phyloP scores from a whole-genome alignment of 495 filamentous ascomycete species.

The Penicillium cinerascens region DNA sequence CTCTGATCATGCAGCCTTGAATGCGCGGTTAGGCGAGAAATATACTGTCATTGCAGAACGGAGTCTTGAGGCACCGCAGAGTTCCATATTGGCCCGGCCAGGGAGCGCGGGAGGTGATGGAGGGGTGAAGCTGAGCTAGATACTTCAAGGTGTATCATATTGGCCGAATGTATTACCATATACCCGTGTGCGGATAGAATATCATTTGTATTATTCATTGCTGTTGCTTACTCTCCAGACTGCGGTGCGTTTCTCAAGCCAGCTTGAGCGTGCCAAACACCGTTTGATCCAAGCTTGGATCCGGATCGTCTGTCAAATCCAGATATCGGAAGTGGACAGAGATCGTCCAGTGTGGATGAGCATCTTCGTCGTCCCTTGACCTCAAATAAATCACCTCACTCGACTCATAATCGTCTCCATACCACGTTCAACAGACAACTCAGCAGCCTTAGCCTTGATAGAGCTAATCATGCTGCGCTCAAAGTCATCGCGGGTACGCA shows the following conservation, averaged over 20 bases:
- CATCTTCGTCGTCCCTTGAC: neutral
- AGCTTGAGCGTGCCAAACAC: neutral
- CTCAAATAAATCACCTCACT: slow-evolving; percentile 56
- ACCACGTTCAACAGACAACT: slow-evolving; percentile 73
- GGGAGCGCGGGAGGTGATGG: neutral
- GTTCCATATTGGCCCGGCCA: neutral
- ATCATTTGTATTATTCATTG: neutral
- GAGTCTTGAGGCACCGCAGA: slow-evolving; percentile 13
- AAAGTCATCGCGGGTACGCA: slow-evolving; percentile 87
- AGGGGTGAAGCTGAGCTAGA: neutral
- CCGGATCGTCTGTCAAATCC: neutral
- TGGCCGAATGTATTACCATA: neutral
- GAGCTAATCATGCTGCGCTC: slow-evolving; percentile 82
- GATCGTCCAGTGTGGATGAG: neutral
- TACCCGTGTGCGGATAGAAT: neutral
- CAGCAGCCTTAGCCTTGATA: slow-evolving; percentile 81
- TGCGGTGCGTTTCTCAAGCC: neutral
- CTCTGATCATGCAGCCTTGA: slow-evolving; percentile 23
- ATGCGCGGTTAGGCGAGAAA: slow-evolving; percentile 38
- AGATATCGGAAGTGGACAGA: neutral
- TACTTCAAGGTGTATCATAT: neutral
- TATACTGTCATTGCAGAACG: slow-evolving; percentile 41
- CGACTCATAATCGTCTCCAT: slow-evolving; percentile 88
- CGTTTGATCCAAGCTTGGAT: neutral
- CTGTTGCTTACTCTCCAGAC: neutral